phyloP scores from a whole-genome alignment of 78 protist genomes.

The Tieghemostelium lacteum region DNA sequence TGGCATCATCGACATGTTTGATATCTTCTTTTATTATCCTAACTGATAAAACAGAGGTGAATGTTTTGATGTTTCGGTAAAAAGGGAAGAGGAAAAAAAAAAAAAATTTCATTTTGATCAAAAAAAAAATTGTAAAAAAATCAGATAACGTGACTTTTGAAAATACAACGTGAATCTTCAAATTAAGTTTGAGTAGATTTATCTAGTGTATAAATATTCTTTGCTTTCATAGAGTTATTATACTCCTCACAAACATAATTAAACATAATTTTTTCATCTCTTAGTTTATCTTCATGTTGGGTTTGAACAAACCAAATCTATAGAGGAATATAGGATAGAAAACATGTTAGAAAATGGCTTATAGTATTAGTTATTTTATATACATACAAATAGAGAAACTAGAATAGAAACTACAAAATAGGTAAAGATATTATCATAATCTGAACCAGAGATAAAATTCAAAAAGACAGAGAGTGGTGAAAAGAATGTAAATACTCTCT shows the following conservation, averaged over 20 bases:
- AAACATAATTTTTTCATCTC: constrained; percentile 40
- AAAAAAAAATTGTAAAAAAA: constrained; percentile 6
- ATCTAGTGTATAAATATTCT: background rate
- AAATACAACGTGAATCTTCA: no score
- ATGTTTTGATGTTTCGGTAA: background rate
- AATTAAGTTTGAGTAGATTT: constrained; percentile 28
- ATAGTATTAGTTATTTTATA: background rate
- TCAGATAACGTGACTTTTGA: no score
- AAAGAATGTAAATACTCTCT: constrained; percentile 30
- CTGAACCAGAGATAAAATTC: background rate
- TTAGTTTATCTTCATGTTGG: constrained; percentile 26
- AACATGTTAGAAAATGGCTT: background rate
- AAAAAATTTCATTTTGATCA: constrained; percentile 2
- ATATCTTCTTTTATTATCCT: background rate
- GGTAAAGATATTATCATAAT: background rate
- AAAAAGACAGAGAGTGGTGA: constrained; percentile 24
- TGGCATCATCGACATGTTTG: constrained; percentile 77
- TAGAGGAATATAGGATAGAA: background rate
- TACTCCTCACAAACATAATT: constrained; percentile 37
- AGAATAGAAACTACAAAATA: background rate
- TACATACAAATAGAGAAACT: constrained; percentile 4
- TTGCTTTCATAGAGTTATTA: constrained; percentile 5
- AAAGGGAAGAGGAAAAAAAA: constrained; percentile 4
- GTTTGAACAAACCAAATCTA: background rate
- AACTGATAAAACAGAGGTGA: constrained; percentile 37